Conservation (phyloP, 306 rosid species). For the Benincasa hispida region DNA sequence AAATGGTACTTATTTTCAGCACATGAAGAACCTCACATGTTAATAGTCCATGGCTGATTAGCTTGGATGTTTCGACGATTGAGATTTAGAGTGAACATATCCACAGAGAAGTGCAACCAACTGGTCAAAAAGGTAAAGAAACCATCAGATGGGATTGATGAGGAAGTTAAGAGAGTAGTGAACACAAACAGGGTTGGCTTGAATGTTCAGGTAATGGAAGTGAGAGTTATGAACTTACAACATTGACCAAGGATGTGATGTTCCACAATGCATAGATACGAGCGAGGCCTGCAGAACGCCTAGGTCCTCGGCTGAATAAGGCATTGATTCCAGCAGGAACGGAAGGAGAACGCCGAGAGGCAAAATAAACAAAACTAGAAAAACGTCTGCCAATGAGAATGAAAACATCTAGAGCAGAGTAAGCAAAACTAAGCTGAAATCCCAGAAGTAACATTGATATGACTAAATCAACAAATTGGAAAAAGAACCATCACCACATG, state of each 20-base stretch:
- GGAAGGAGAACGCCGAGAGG: slow-evolving; percentile 94
- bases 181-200: not conserved
- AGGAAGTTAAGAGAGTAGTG: not conserved
- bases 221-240: slow-evolving; percentile 55
- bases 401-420: slow-evolving; percentile 93
- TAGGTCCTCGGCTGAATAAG: slow-evolving; percentile 94
- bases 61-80: slow-evolving; percentile 46
- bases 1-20: not conserved
- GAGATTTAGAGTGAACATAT: slow-evolving; percentile 62
- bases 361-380: slow-evolving; percentile 74
- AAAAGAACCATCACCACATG: slow-evolving; percentile 4
- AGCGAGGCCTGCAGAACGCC: slow-evolving; percentile 96
- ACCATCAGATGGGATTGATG: not conserved
- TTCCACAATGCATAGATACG: slow-evolving; percentile 94
- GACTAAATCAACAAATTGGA: slow-evolving; percentile 72
- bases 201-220: not conserved
- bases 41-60: slow-evolving; percentile 74
- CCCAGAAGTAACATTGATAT: slow-evolving; percentile 95
- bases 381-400: slow-evolving; percentile 70
- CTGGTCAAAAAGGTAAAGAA: slow-evolving; percentile 16
- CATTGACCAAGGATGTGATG: slow-evolving; percentile 68
- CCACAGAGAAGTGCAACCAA: slow-evolving; percentile 91
- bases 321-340: slow-evolving; percentile 98
- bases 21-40: slow-evolving; percentile 50
- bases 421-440: slow-evolving; percentile 96